Conservation (phyloP, 345 rosid genomes). For the Citrus mangshanensis region DNA sequence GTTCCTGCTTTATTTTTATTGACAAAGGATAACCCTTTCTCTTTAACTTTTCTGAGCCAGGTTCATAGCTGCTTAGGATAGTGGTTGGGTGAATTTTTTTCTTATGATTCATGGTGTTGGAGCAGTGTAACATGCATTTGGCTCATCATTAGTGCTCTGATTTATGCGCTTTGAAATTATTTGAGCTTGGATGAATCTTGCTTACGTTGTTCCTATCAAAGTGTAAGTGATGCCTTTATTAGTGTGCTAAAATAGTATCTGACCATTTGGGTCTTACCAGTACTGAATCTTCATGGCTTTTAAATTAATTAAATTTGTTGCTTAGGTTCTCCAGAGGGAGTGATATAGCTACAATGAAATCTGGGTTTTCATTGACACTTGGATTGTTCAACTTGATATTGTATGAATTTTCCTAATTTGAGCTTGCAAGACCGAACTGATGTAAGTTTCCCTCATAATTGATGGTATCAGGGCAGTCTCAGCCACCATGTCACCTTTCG, state of each 20-base stretch:
- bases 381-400: slow-evolving; percentile 7
- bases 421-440: slow-evolving; percentile 33
- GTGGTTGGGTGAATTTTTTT: slow-evolving; percentile 14
- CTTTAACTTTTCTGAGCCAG: slow-evolving; percentile 14
- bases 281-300: background rate
- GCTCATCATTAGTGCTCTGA: slow-evolving; percentile 7
- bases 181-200: slow-evolving; percentile 20
- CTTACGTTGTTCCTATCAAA: slow-evolving; percentile 3
- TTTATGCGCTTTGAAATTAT: slow-evolving; percentile 3
- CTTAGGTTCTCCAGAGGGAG: background rate
- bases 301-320: background rate
- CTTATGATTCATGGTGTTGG: slow-evolving; percentile 8
- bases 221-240: slow-evolving; percentile 7
- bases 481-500: slow-evolving; percentile 99
- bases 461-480: slow-evolving; percentile 99
- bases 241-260: slow-evolving; percentile 6
- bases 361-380: background rate
- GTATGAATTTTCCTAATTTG: slow-evolving; percentile 4
- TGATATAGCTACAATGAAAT: background rate
- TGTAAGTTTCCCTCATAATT: slow-evolving; percentile 34
- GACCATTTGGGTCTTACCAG: background rate
- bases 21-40: slow-evolving; percentile 1
- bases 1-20: slow-evolving; percentile 2
- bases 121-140: slow-evolving; percentile 3
- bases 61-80: slow-evolving; percentile 1